A percentile compares a stretch with the other conserved stretches of the same genome.
Conservation (phyloP, 83 land plant genomes). For the Picea mariana region DNA sequence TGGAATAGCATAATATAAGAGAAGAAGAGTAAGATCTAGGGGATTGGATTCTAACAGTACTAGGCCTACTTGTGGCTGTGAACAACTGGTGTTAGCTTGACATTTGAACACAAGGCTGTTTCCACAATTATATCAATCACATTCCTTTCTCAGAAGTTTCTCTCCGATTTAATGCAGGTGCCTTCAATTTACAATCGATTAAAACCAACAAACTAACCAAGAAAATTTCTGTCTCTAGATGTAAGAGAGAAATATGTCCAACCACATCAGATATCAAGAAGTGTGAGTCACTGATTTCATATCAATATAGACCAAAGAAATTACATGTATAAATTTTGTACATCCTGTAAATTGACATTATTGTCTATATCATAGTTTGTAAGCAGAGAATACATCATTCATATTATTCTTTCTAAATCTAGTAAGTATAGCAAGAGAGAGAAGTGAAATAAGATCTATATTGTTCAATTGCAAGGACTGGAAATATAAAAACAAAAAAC, state of each 20-base stretch:
- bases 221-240: neutral
- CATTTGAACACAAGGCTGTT: neutral
- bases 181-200: conserved; percentile 2
- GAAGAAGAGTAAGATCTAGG: neutral
- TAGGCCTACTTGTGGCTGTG: neutral
- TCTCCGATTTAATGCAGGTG: neutral
- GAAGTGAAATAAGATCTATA: too few relatives aligned
- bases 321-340: too few relatives aligned
- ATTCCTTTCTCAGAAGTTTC: neutral
- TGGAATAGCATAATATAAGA: neutral
- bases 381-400: too few relatives aligned
- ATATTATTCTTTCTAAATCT: too few relatives aligned
- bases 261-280: neutral
- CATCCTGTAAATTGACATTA: too few relatives aligned
- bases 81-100: neutral
- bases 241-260: neutral
- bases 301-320: neutral
- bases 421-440: too few relatives aligned
- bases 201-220: neutral
- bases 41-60: too few relatives aligned
- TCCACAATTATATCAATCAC: neutral
- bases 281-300: neutral
- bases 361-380: too few relatives aligned
- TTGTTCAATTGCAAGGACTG: too few relatives aligned
- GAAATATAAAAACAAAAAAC: too few relatives aligned